Percentiles rank a stretch among this genome's conserved stretches.
These are phyloP conservation scores for Globisporangium barbulae DNA, from an alignment of 352 stramenopile genomes.

Conservation along the genomic window DNA sequence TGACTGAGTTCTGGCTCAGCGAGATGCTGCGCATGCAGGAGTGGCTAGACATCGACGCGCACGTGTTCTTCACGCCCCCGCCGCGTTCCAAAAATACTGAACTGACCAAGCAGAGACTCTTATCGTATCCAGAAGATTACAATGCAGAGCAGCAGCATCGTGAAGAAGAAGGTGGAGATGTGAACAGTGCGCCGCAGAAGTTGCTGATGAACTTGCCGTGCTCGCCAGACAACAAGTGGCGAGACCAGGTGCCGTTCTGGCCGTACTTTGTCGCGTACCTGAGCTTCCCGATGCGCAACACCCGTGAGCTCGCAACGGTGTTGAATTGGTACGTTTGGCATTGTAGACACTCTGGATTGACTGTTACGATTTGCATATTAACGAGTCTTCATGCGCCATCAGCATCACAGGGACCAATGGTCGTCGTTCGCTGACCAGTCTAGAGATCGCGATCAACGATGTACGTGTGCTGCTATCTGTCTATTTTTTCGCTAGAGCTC, in stretches of 20 bases:
- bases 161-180: constrained; percentile 3
- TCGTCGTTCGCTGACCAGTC: constrained; percentile 30
- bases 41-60: constrained; percentile 31
- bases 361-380: not conserved
- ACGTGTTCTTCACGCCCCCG: constrained; percentile 52
- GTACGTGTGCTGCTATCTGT: constrained; percentile 11
- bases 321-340: constrained; percentile 38
- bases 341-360: no score
- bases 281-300: constrained; percentile 33
- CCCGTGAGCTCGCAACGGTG: constrained; percentile 29
- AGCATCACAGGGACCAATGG: constrained; percentile 30
- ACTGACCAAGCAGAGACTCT: not conserved
- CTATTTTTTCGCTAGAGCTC: not conserved
- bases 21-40: constrained; percentile 36
- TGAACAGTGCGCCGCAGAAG: not conserved
- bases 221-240: constrained; percentile 30
- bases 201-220: constrained; percentile 38
- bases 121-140: constrained; percentile 42
- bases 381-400: constrained; percentile 6
- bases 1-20: constrained; percentile 59
- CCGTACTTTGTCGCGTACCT: constrained; percentile 58
- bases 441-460: constrained; percentile 36
- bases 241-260: constrained; percentile 56
- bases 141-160: not conserved
- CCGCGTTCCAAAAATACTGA: not conserved